These are phyloP conservation scores for Singerocomus rubriflavus DNA, from an alignment of 1,284 basidiomycete genomes.

Conservation along the genomic window DNA sequence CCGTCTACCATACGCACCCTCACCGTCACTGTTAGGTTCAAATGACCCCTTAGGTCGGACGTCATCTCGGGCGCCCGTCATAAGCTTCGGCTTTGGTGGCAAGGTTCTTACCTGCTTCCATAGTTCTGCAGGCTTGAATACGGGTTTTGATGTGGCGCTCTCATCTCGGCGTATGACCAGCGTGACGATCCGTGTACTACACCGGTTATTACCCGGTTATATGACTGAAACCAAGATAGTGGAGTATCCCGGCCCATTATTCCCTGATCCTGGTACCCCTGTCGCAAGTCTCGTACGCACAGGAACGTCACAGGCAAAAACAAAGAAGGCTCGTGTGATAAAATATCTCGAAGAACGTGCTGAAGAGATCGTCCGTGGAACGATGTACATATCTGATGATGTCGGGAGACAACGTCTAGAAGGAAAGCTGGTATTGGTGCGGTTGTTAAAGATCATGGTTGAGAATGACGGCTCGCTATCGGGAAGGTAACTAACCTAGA, in stretches of 20 bases:
- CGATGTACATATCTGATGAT: slow-evolving; percentile 65
- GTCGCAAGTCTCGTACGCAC: slow-evolving; percentile 69
- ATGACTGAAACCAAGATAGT: slow-evolving; percentile 55
- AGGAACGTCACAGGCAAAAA: slow-evolving; percentile 64
- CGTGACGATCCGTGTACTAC: slow-evolving; percentile 65
- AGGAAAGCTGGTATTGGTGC: slow-evolving; percentile 74
- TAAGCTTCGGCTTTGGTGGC: slow-evolving; percentile 89
- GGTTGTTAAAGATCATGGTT: slow-evolving; percentile 74
- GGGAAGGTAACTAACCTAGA: slow-evolving; percentile 57
- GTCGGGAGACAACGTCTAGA: slow-evolving; percentile 63
- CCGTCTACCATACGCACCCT: slow-evolving; percentile 65
- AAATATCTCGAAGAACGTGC: slow-evolving; percentile 75
- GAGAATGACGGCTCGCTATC: slow-evolving; percentile 83
- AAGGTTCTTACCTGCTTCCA: slow-evolving; percentile 87
- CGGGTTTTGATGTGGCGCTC: slow-evolving; percentile 75
- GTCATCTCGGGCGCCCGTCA: slow-evolving; percentile 69
- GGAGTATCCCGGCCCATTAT: slow-evolving; percentile 82
- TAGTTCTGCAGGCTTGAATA: slow-evolving; percentile 59
- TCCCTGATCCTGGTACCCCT: slow-evolving; percentile 70
- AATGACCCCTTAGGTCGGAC: slow-evolving; percentile 83
- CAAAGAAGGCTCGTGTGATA: slow-evolving; percentile 77
- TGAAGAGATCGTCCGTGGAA: slow-evolving; percentile 73
- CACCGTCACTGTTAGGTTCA: slow-evolving; percentile 71
- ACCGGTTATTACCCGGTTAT: slow-evolving; percentile 67
- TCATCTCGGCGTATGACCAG: slow-evolving; percentile 68